phyloP scores from a whole-genome alignment of 1,284 basidiomycete species.

The Papiliotrema nemorosa region DNA sequence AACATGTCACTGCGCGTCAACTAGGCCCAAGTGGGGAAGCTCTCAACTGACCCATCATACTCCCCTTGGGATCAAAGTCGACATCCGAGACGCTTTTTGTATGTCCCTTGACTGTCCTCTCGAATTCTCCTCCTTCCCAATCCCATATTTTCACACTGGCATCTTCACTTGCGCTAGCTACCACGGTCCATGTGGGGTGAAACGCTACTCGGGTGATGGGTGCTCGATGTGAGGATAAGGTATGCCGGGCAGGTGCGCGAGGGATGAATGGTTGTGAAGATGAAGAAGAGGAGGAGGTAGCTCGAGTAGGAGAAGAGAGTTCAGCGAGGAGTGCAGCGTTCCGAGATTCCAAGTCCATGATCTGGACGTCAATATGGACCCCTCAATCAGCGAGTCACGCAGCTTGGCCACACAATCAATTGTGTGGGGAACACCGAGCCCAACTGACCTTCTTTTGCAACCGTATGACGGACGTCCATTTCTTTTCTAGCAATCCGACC shows the following conservation, averaged over 20 bases:
- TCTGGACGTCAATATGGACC: no score
- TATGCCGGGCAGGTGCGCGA: conserved; percentile 70
- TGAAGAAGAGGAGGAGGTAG: conserved; percentile 53
- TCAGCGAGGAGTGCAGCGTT: conserved; percentile 74
- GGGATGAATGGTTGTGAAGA: conserved; percentile 73
- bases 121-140: conserved; percentile 91
- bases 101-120: conserved; percentile 86
- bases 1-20: conserved; percentile 67
- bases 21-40: background rate
- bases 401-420: no score
- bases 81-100: conserved; percentile 83
- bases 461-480: conserved; percentile 89
- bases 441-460: conserved; percentile 79
- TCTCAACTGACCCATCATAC: conserved; percentile 62
- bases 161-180: conserved; percentile 84
- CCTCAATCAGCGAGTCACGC: no score
- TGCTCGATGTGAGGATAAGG: conserved; percentile 73
- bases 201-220: conserved; percentile 76
- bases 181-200: conserved; percentile 76
- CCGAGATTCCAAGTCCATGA: conserved; percentile 81
- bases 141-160: conserved; percentile 89
- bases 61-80: conserved; percentile 81
- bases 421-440: background rate
- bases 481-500: conserved; percentile 83
- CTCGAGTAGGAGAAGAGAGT: conserved; percentile 52